Base-by-base conservation (phyloP, 148 eudicot genomes). In the Agrostemma githago region DNA sequence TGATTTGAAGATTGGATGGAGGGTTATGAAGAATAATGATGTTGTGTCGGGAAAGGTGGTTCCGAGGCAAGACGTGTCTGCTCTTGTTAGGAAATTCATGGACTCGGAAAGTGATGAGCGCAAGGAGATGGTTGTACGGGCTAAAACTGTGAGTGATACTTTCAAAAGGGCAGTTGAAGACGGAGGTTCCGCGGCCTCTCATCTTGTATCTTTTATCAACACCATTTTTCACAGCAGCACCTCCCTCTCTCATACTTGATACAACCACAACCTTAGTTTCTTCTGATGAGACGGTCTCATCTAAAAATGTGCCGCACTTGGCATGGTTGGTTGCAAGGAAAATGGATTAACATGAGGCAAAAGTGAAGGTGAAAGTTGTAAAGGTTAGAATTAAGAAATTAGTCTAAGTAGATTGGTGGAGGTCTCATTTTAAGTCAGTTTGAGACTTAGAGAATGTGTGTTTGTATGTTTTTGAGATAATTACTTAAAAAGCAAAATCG, bases 1-100 rank as follows among this genome's bases (percentile, higher is more conserved):
- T 1, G 90, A 85, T 60, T 83, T 86, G 88, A 79, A 72, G 72
- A 78, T 82, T 6, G 88, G 92, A 2, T 60, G 74, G 83, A 80
- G 79, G 40, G 87, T 77, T 9, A 78, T 53, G 11, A 43, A 57
- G 3, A 78, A 42, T 42, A 20, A 9, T 72, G 44, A 14, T 19
- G 6, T 46, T 3, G 82, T 39, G n/a, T 71, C 15, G 39, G 80
- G 77, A 34, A 63, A 8, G 10, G 66, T 82, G 64, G 78, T 79
- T 10, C 73, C 74, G 5, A 62, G 84, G 39, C 66, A 71, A 1
- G 85, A 86, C 40, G 81, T 86, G 56, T 71, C 86, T 5, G 48
- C 26, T 17, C 46, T 80, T 21, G 78, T 86, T 11, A 48, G 48
- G 57, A 72, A 51, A 17, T 80, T 82, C 46, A 86, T 86, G 89